phyloP scores from a whole-genome alignment of 208 protist genomes.

The Leishmania arabica region DNA sequence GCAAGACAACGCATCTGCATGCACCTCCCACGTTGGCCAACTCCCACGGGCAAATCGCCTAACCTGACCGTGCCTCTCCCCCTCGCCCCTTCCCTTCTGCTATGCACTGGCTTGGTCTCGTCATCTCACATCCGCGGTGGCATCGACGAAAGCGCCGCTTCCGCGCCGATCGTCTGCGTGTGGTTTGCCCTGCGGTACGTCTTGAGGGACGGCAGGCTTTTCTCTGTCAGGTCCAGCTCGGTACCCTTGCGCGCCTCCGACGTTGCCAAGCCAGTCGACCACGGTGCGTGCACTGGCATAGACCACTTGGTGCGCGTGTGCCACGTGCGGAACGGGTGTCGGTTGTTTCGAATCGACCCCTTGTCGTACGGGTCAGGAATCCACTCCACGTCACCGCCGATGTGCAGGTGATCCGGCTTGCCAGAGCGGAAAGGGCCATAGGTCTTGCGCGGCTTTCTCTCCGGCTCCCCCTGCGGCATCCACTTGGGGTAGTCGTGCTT shows the following conservation, averaged over 20 bases:
- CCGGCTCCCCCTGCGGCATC: constrained; percentile 83
- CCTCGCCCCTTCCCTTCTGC: neutral
- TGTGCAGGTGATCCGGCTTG: constrained; percentile 49
- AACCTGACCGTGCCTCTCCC: neutral
- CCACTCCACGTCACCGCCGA: constrained; percentile 79
- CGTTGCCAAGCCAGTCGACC: constrained; percentile 78
- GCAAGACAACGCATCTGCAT: neutral
- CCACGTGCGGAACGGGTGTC: constrained; percentile 85
- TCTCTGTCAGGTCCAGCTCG: constrained; percentile 60
- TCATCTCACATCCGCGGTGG: constrained; percentile 22
- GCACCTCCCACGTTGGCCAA: neutral
- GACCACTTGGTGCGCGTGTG: constrained; percentile 90
- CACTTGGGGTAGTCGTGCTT: constrained; percentile 67
- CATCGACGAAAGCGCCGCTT: constrained; percentile 70
- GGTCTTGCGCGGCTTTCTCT: constrained; percentile 44
- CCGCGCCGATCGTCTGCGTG: constrained; percentile 73
- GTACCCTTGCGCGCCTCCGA: constrained; percentile 70
- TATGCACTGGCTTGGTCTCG: neutral
- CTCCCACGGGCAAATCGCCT: neutral
- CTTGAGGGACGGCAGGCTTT: constrained; percentile 57
- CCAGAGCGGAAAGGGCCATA: constrained; percentile 80
- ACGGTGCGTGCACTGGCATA: constrained; percentile 85
- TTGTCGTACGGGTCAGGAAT: constrained; percentile 87
- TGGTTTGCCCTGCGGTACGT: constrained; percentile 67
- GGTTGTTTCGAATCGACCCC: constrained; percentile 50